A percentile compares a stretch with the other conserved stretches of the same genome.
Evolutionary conservation across 176 grass and related monocot genomes (phyloP).

Genomic region (Stipa capillata): DNA sequence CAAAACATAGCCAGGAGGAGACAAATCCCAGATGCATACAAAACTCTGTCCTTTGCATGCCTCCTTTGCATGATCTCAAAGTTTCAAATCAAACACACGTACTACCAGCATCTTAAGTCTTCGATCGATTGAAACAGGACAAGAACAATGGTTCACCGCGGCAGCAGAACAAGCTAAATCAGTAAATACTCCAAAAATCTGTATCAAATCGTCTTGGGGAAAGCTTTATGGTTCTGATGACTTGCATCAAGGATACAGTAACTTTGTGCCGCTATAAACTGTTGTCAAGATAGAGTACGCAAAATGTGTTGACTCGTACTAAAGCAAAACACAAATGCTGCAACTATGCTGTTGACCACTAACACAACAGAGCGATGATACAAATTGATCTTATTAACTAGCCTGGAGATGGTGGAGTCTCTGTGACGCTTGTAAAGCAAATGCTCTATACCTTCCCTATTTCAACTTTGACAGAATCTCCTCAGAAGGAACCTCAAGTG

Average conservation of each 20-base stretch:
- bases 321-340: neutral
- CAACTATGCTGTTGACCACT: neutral
- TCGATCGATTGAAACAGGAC: neutral
- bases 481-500: conserved; percentile 72
- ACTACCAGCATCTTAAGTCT: neutral
- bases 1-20: neutral
- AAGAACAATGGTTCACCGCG: neutral
- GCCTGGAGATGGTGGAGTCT: neutral
- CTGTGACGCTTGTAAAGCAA: neutral
- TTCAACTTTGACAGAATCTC: conserved; percentile 48
- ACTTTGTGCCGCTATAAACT: neutral
- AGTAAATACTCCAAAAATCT: neutral
- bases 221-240: neutral
- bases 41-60: neutral
- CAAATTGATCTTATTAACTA: conserved; percentile 26
- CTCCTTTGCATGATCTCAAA: neutral
- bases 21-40: conserved; percentile 25
- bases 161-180: neutral
- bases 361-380: neutral
- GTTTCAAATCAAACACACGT: neutral
- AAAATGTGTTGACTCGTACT: neutral
- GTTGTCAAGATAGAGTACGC: neutral
- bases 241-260: neutral
- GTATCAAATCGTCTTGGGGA: neutral
- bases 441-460: neutral